phyloP scores from a whole-genome alignment of 2,329 filamentous ascomycete species.

The Septoria petroselini region DNA sequence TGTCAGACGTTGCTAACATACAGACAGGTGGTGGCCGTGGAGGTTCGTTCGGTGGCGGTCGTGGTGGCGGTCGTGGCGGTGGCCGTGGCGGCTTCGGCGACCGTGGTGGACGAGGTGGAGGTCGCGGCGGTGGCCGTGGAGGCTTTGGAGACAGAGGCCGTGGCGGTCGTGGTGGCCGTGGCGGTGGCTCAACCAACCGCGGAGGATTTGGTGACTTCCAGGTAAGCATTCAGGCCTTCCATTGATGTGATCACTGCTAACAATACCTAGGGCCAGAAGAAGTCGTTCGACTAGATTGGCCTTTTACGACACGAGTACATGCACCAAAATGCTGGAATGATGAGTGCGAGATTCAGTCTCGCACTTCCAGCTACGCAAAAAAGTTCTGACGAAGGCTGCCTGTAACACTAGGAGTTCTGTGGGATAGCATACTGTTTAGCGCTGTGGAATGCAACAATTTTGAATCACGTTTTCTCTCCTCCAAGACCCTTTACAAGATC shows the following conservation, averaged over 20 bases:
- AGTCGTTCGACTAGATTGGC: no score
- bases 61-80: constrained; percentile 40
- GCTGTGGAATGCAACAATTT: constrained; percentile 5
- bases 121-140: constrained; percentile 54
- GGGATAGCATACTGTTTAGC: constrained; percentile 2
- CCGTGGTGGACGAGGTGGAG: constrained; percentile 54
- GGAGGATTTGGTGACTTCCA: constrained; percentile 65
- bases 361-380: not conserved
- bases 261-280: no score
- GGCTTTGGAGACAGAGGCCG: constrained; percentile 51
- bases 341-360: no score
- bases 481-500: no score
- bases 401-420: constrained; percentile 5
- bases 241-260: not conserved
- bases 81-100: constrained; percentile 44
- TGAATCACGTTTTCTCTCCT: not conserved
- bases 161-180: constrained; percentile 48
- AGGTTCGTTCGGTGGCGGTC: no score
- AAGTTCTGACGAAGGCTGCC: constrained; percentile 7
- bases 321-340: no score
- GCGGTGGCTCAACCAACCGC: constrained; percentile 51
- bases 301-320: no score
- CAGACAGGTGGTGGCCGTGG: constrained; percentile 40
- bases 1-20: no score
- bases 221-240: constrained; percentile 76